A percentile compares a stretch with the other conserved stretches of the same genome.
phyloP scores from a whole-genome alignment of 2,329 filamentous ascomycete species.

The Cryphonectria japonica region DNA sequence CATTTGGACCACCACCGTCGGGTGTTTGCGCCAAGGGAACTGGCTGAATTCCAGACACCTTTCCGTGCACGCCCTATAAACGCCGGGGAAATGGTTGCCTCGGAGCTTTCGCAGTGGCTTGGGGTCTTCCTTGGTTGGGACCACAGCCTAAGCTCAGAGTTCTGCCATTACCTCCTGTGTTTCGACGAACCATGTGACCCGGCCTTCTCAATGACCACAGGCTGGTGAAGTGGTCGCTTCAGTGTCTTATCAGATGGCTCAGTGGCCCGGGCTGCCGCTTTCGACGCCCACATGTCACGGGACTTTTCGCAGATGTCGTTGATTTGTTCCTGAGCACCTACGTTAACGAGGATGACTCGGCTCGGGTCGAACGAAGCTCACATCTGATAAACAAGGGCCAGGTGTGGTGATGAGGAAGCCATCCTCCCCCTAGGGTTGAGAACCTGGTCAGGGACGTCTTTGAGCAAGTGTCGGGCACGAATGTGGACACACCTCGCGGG shows the following conservation, averaged over 20 bases:
- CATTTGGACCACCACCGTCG: constrained; percentile 4
- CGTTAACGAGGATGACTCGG: constrained; percentile 32
- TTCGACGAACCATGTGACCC: constrained; percentile 40
- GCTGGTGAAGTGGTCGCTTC: constrained; percentile 61
- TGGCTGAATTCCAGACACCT: constrained; percentile 16
- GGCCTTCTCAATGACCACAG: constrained; percentile 53
- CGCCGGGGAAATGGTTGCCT: constrained; percentile 27
- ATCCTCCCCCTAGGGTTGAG: constrained; percentile 56
- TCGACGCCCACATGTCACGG: constrained; percentile 60
- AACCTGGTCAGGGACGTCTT: constrained; percentile 19
- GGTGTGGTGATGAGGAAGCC: constrained; percentile 63
- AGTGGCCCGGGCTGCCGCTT: constrained; percentile 54
- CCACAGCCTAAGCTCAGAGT: constrained; percentile 4
- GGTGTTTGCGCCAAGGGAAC: constrained; percentile 2
- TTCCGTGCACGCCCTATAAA: not conserved
- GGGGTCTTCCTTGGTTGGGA: constrained; percentile 1
- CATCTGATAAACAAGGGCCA: constrained; percentile 62
- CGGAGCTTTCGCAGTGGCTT: not conserved
- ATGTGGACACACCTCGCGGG: constrained; percentile 52
- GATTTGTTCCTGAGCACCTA: constrained; percentile 58
- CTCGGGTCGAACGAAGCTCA: constrained; percentile 42
- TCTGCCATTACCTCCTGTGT: constrained; percentile 34
- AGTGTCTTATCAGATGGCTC: constrained; percentile 53
- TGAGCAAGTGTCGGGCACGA: constrained; percentile 31
- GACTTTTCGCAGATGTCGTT: constrained; percentile 65